Evolutionary conservation across 2,329 filamentous ascomycete genomes (phyloP).

Genomic region (Ceratocystis smalleyi): DNA sequence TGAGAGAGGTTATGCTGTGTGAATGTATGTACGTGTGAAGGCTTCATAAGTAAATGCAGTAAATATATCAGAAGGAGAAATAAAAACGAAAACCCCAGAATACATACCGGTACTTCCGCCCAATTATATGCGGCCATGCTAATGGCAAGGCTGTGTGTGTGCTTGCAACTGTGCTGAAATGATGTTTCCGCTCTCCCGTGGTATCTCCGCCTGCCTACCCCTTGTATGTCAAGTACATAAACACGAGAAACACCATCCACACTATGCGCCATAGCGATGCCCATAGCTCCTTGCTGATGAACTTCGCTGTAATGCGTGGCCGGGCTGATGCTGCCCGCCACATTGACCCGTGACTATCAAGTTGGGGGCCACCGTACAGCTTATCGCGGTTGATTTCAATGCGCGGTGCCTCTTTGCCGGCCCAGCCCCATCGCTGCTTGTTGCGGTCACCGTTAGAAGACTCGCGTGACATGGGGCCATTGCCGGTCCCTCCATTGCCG

Average conservation of each 20-base stretch:
- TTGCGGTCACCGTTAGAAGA: constrained; percentile 19
- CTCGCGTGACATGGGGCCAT: background rate
- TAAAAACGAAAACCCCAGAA: background rate
- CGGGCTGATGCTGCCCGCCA: constrained; percentile 23
- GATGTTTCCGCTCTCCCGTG: background rate
- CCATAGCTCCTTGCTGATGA: constrained; percentile 45
- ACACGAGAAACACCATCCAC: constrained; percentile 48
- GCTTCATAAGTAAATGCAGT: background rate
- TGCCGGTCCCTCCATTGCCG: constrained; percentile 8
- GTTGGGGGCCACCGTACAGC: constrained; percentile 22
- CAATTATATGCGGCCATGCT: background rate
- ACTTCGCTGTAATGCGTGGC: constrained; percentile 26
- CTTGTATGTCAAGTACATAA: constrained; percentile 49
- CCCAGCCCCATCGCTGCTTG: constrained; percentile 29
- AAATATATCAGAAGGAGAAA: background rate
- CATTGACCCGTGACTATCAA: constrained; percentile 7
- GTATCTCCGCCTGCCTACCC: constrained; percentile 29
- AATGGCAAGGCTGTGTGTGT: too few relatives aligned
- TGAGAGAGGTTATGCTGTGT: too few relatives aligned
- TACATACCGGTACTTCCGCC: background rate
- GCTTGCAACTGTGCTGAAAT: background rate
- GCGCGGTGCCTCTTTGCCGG: constrained; percentile 29
- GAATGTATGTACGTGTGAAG: constrained; percentile 28
- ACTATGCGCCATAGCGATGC: constrained; percentile 46
- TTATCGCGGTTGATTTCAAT: constrained; percentile 39